phyloP scores from a whole-genome alignment of 176 grass and related monocot species.

The Musa schizocarpa region DNA sequence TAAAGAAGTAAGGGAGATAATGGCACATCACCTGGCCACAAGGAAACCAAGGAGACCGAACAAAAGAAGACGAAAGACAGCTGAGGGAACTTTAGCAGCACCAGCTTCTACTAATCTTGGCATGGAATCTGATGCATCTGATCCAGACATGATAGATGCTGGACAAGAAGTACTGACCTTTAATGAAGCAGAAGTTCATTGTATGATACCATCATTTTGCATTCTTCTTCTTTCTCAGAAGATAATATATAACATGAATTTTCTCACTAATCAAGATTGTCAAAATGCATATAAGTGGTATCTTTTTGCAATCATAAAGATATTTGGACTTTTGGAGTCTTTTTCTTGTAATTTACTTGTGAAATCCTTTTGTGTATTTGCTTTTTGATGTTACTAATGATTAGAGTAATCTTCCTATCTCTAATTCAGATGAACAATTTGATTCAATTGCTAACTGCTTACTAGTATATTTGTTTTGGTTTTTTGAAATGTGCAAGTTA shows the following conservation, averaged over 20 bases:
- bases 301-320: background rate
- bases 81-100: conserved; percentile 1
- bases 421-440: too few species aligned
- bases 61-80: conserved; percentile 8
- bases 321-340: background rate
- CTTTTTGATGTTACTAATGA: too few species aligned
- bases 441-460: too few species aligned
- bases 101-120: conserved; percentile 10
- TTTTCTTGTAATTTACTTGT: too few species aligned
- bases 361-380: too few species aligned
- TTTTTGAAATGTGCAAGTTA: too few species aligned
- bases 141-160: conserved; percentile 15
- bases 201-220: conserved; percentile 2
- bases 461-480: too few species aligned
- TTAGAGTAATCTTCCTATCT: too few species aligned
- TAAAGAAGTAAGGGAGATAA: conserved; percentile 26
- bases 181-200: conserved; percentile 6
- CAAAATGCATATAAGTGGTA: background rate
- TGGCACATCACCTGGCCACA: conserved; percentile 18
- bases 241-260: background rate
- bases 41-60: conserved; percentile 19
- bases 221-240: background rate
- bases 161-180: conserved; percentile 13
- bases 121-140: conserved; percentile 18
- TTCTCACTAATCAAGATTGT: too few species aligned